A percentile compares a stretch with the other conserved stretches of the same genome.
Evolutionary conservation across 1,139 yeast species (phyloP).

Genomic region (Pneumocystis carinii): DNA sequence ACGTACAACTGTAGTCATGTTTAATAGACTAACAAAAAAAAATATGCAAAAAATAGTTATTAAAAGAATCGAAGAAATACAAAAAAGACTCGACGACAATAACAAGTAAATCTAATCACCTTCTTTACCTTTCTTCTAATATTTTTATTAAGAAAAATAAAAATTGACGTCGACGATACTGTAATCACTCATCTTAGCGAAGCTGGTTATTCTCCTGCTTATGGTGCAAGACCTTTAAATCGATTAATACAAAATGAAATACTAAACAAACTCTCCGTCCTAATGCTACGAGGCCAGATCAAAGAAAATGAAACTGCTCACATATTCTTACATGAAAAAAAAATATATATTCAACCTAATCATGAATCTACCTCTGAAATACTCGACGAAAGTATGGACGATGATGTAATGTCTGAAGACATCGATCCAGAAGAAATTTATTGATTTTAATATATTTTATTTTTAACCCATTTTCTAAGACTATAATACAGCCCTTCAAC

Average conservation of each 20-base stretch:
- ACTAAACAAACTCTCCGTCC: slow-evolving; percentile 75
- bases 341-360: slow-evolving; percentile 62
- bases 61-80: slow-evolving; percentile 70
- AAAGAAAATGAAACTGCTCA: slow-evolving; percentile 72
- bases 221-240: slow-evolving; percentile 97
- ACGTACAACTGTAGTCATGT: slow-evolving; percentile 37
- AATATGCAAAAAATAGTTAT: slow-evolving; percentile 86
- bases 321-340: slow-evolving; percentile 44
- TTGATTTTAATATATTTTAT: not conserved
- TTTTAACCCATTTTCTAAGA: not conserved
- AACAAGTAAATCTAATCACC: slow-evolving; percentile 26
- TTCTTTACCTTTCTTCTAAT: not conserved
- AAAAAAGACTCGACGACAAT: slow-evolving; percentile 65
- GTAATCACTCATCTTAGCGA: slow-evolving; percentile 70
- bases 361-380: slow-evolving; percentile 38
- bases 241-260: slow-evolving; percentile 80
- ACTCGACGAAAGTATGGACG: slow-evolving; percentile 38
- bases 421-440: not conserved
- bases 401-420: slow-evolving; percentile 24
- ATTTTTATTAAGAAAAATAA: slow-evolving; percentile 37
- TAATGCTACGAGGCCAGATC: slow-evolving; percentile 72
- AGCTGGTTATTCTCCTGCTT: slow-evolving; percentile 78
- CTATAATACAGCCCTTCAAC: not conserved
- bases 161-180: slow-evolving; percentile 49
- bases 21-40: slow-evolving; percentile 79